phyloP scores from a whole-genome alignment of 2,329 filamentous ascomycete genomes.

The Colletotrichum sp. region DNA sequence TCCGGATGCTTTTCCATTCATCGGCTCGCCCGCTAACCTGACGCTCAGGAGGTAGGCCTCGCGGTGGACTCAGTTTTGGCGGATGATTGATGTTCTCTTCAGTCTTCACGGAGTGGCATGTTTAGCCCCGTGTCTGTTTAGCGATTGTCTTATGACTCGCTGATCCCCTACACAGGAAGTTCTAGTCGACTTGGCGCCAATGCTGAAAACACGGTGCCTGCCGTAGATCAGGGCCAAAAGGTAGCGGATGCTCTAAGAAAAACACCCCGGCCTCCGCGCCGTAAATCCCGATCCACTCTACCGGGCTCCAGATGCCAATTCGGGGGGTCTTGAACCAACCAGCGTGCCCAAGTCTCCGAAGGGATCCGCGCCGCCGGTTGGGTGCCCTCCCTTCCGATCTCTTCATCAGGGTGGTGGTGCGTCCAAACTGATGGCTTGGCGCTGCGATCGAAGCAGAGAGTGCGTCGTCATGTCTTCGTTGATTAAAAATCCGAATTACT shows the following conservation, averaged over 20 bases:
- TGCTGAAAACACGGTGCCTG: neutral
- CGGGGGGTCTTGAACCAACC: neutral
- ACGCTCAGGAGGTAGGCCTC: neutral
- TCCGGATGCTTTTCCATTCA: neutral
- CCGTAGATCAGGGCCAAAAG: neutral
- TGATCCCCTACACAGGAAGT: neutral
- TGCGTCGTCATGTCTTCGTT: neutral
- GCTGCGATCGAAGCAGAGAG: neutral
- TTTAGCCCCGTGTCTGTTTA: neutral
- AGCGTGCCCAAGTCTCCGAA: neutral
- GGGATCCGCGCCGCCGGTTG: neutral
- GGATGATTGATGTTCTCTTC: neutral
- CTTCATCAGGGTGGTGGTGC: neutral
- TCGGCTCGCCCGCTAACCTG: neutral
- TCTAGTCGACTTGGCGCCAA: neutral
- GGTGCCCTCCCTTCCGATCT: neutral
- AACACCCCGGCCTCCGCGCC: neutral
- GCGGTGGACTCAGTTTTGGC: neutral
- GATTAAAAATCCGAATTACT: neutral
- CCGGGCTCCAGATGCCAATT: neutral
- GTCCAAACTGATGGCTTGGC: constrained; percentile 19
- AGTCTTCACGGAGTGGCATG: neutral
- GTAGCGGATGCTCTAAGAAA: neutral
- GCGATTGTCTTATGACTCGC: neutral
- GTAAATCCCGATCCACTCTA: neutral